Percentiles rank a stretch among this genome's conserved stretches.
Conservation (phyloP, 495 filamentous ascomycete species). For the Rhypophila decipiens region DNA sequence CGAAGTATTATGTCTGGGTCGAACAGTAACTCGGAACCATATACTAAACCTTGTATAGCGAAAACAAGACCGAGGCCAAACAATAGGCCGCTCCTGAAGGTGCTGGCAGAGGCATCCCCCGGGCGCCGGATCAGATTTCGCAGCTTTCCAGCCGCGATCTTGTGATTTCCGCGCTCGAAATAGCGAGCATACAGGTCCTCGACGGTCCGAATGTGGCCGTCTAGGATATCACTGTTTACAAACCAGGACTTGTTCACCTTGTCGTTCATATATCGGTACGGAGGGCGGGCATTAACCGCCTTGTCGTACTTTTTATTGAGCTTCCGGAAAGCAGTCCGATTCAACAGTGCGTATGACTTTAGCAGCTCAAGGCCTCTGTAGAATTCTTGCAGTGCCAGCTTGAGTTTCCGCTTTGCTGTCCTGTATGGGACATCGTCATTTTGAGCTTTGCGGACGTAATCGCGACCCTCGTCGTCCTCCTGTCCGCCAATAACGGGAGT, state of each 20-base stretch:
- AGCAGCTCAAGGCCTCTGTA: slow-evolving; percentile 87
- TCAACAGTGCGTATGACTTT: slow-evolving; percentile 83
- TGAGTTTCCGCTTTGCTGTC: slow-evolving; percentile 83
- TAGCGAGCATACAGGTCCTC: slow-evolving; percentile 92
- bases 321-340: slow-evolving; percentile 89
- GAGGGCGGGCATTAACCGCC: slow-evolving; percentile 66
- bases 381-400: slow-evolving; percentile 82
- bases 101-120: slow-evolving; percentile 62
- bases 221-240: slow-evolving; percentile 74
- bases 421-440: slow-evolving; percentile 66
- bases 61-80: slow-evolving; percentile 70
- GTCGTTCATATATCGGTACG: slow-evolving; percentile 80
- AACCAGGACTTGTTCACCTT: slow-evolving; percentile 89
- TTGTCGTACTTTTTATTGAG: slow-evolving; percentile 99
- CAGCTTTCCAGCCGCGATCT: slow-evolving; percentile 81
- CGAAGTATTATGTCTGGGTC: slow-evolving; percentile 38
- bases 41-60: slow-evolving; percentile 65
- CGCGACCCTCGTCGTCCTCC: slow-evolving; percentile 40
- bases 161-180: slow-evolving; percentile 84
- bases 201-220: slow-evolving; percentile 65
- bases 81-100: slow-evolving; percentile 76
- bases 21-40: slow-evolving; percentile 52
- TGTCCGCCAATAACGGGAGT: slow-evolving; percentile 32
- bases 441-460: slow-evolving; percentile 57
- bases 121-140: slow-evolving; percentile 58